phyloP scores from a whole-genome alignment of 176 grass and related monocot genomes.

The Bonia amplexicaulis region DNA sequence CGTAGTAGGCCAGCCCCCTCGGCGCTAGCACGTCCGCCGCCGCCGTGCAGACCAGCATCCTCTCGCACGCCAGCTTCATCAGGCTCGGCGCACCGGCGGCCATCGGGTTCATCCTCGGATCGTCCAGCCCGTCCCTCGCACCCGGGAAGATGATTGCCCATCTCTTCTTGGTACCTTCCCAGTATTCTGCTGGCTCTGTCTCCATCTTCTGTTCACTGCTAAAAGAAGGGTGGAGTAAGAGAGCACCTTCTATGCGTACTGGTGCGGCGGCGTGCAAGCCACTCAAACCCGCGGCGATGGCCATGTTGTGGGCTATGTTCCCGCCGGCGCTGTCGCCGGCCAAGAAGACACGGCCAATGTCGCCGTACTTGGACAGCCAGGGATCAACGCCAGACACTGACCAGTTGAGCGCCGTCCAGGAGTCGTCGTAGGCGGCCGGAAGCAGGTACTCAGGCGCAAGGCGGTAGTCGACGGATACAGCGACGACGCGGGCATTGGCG shows the following conservation, averaged over 20 bases:
- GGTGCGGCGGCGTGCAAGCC: neutral
- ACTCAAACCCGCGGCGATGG: slow-evolving; percentile 4
- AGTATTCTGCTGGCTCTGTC: neutral
- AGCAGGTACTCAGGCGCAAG: slow-evolving; percentile 80
- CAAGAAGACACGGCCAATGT: slow-evolving; percentile 45
- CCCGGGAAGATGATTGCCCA: slow-evolving; percentile 39
- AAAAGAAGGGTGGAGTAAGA: slow-evolving; percentile 40
- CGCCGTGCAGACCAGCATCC: slow-evolving; percentile 25
- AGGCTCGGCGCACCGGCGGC: slow-evolving; percentile 22
- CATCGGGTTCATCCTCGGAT: slow-evolving; percentile 54
- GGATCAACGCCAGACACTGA: slow-evolving; percentile 29
- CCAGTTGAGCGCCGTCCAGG: slow-evolving; percentile 54
- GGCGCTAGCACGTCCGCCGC: slow-evolving; percentile 30
- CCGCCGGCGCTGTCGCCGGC: slow-evolving; percentile 61
- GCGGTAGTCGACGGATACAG: slow-evolving; percentile 74
- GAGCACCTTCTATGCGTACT: neutral
- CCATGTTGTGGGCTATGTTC: slow-evolving; percentile 54
- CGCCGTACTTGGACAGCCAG: slow-evolving; percentile 53
- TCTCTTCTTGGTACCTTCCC: neutral
- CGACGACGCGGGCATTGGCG: slow-evolving; percentile 25
- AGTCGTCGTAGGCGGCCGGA: slow-evolving; percentile 53
- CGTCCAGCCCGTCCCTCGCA: slow-evolving; percentile 28
- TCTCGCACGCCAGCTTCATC: slow-evolving; percentile 8
- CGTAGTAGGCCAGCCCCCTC: neutral
- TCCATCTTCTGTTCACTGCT: slow-evolving; percentile 10